Conservation (phyloP, 208 protist species). For the Leishmania amazonensis region DNA sequence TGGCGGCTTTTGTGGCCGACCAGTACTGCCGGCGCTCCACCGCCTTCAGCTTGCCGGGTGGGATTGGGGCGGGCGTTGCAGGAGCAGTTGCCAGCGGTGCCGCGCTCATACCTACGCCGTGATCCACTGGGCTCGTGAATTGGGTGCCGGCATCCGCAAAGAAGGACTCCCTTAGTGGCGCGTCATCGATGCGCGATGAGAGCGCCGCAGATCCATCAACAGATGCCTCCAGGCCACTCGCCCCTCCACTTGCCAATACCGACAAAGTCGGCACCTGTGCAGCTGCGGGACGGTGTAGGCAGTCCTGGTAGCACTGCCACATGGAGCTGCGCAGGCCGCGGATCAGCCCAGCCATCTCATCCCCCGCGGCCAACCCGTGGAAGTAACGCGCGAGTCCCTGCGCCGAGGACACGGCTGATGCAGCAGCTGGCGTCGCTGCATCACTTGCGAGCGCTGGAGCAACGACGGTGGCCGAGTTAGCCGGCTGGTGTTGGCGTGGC, state of each 20-base stretch:
- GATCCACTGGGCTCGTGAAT: too few relatives aligned
- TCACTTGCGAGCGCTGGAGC: not conserved
- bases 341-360: constrained; percentile 40
- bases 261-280: not conserved
- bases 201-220: not conserved
- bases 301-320: constrained; percentile 29
- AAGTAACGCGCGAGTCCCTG: constrained; percentile 33
- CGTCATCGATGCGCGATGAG: constrained; percentile 1
- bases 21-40: constrained; percentile 18
- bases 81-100: not conserved
- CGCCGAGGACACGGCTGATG: not conserved
- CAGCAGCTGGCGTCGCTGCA: not conserved
- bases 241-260: not conserved
- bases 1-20: constrained; percentile 34
- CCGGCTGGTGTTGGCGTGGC: not conserved
- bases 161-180: not conserved
- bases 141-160: not conserved
- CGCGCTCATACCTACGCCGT: not conserved
- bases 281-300: not conserved
- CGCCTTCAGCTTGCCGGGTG: not conserved
- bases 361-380: constrained; percentile 43
- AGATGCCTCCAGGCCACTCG: not conserved
- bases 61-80: not conserved
- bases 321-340: constrained; percentile 30
- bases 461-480: not conserved